These are phyloP conservation scores for Chlorella variabilis DNA, from an alignment of 163 green algal genomes.

Conservation along the genomic window DNA sequence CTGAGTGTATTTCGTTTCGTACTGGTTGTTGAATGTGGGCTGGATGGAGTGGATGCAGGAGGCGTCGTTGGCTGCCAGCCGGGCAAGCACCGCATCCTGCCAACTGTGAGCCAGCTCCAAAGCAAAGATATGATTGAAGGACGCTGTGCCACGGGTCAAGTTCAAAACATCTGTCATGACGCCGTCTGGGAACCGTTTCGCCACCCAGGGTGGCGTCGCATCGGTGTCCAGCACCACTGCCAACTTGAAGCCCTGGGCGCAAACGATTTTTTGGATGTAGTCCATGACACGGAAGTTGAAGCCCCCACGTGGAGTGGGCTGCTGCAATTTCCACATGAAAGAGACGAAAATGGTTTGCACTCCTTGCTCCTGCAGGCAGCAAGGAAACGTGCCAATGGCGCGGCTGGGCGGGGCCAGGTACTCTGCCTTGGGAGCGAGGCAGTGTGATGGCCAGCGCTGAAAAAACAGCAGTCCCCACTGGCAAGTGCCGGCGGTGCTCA, in stretches of 20 bases:
- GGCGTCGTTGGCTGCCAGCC: not conserved
- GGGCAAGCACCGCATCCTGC: not conserved
- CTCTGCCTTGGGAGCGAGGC: too few species aligned
- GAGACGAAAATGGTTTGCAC: not conserved
- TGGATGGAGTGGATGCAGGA: not conserved
- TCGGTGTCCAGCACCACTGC: not conserved
- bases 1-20: conserved; percentile 6
- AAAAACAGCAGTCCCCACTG: too few species aligned
- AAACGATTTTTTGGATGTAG: not conserved
- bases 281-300: not conserved
- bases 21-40: conserved; percentile 15
- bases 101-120: not conserved
- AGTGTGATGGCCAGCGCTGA: too few species aligned
- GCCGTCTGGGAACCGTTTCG: not conserved
- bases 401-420: too few species aligned
- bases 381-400: too few species aligned
- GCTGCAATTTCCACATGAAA: not conserved
- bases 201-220: not conserved
- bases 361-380: not conserved
- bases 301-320: not conserved
- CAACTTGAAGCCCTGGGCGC: not conserved
- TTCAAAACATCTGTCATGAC: not conserved
- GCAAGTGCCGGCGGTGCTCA: too few species aligned
- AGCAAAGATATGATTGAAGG: too few species aligned
- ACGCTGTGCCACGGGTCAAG: not conserved